A percentile compares a stretch with the other conserved stretches of the same genome.
Conservation (phyloP, 345 rosid species). For the Camelina laxa region DNA sequence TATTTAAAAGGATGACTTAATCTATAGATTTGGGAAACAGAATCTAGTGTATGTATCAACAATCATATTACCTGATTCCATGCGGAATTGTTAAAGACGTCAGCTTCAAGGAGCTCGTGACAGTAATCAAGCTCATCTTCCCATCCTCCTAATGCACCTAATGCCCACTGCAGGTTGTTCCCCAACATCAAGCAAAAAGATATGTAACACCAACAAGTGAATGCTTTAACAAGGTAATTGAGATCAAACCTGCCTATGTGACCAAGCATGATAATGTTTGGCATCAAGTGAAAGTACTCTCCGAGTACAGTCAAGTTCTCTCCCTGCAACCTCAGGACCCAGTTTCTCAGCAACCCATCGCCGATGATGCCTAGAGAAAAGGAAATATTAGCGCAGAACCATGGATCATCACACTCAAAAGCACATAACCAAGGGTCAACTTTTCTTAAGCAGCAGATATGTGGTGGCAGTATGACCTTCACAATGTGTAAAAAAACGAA, state of each 20-base stretch:
- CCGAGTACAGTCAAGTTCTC: conserved; percentile 74
- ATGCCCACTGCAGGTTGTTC: conserved; percentile 70
- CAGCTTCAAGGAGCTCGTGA: conserved; percentile 70
- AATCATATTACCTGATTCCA: conserved; percentile 83
- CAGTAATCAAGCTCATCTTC: conserved; percentile 86
- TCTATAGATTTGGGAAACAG: conserved; percentile 6
- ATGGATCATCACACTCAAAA: conserved; percentile 17
- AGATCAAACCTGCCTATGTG: conserved; percentile 82
- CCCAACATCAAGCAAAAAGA: conserved; percentile 19
- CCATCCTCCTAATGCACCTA: conserved; percentile 88
- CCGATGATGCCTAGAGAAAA: conserved; percentile 80
- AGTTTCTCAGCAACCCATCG: conserved; percentile 93
- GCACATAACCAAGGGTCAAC: neutral
- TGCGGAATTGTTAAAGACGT: conserved; percentile 88
- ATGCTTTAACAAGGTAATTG: conserved; percentile 15
- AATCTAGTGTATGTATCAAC: neutral
- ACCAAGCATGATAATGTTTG: conserved; percentile 95
- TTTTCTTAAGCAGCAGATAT: neutral
- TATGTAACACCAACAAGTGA: neutral
- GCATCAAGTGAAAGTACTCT: conserved; percentile 69
- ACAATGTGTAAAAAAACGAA: conserved; percentile 16
- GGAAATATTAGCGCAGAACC: neutral
- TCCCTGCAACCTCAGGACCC: conserved; percentile 62
- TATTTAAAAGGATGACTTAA: neutral
- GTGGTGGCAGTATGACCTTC: neutral